Percentiles rank a stretch among this genome's conserved stretches.
phyloP scores from a whole-genome alignment of 257 asterid species.

The Nicotiana tomentosiformis region DNA sequence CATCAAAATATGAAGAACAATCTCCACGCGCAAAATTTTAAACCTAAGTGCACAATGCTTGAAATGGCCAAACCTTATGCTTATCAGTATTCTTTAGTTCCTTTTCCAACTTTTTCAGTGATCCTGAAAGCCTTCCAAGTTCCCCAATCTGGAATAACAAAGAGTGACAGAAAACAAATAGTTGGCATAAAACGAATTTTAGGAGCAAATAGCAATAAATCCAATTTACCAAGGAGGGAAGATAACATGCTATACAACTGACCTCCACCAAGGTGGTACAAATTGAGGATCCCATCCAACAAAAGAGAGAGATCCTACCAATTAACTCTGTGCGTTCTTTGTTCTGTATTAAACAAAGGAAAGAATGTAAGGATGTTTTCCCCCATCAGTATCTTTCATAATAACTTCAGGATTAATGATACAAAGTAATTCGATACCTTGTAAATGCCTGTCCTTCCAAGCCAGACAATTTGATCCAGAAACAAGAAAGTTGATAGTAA shows the following conservation, averaged over 20 bases:
- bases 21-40: neutral
- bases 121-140: conserved; percentile 73
- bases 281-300: conserved; percentile 77
- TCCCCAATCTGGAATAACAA: conserved; percentile 63
- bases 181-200: neutral
- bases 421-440: conserved; percentile 35
- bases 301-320: conserved; percentile 81
- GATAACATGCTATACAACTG: neutral
- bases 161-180: neutral
- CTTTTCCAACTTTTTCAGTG: conserved; percentile 69
- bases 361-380: neutral
- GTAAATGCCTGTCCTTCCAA: conserved; percentile 86
- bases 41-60: neutral
- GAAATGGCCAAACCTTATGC: conserved; percentile 42
- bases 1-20: neutral
- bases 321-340: conserved; percentile 71
- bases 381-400: neutral
- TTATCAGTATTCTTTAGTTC: conserved; percentile 64
- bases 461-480: conserved; percentile 91
- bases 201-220: neutral
- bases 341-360: conserved; percentile 42
- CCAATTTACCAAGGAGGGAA: neutral
- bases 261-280: conserved; percentile 86
- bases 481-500: conserved; percentile 80
- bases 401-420: neutral